phyloP scores from a whole-genome alignment of 1,284 basidiomycete species.

The Puccinia novopanici region DNA sequence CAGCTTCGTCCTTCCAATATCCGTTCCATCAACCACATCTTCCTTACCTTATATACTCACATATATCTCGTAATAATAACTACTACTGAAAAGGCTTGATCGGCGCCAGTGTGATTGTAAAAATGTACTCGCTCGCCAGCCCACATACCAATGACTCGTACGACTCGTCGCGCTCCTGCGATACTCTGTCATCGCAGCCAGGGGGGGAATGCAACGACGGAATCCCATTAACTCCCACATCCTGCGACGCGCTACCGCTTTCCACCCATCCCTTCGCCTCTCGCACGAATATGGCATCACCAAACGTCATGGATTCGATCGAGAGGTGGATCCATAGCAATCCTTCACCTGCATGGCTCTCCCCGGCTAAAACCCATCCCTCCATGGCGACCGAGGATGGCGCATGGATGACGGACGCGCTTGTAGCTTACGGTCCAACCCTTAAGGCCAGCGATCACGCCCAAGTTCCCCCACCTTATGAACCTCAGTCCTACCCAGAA shows the following conservation, averaged over 20 bases:
- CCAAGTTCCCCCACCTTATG: neutral
- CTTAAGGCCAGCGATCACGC: neutral
- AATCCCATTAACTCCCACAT: neutral
- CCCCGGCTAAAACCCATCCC: slow-evolving; percentile 1
- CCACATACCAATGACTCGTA: neutral
- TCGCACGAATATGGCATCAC: neutral
- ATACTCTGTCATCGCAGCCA: neutral
- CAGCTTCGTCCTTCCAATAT: slow-evolving; percentile 16
- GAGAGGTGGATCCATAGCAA: neutral
- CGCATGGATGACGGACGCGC: neutral
- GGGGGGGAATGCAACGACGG: neutral
- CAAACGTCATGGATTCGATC: neutral
- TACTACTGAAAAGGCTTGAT: neutral
- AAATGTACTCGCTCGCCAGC: neutral
- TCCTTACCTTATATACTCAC: neutral
- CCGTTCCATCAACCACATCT: neutral
- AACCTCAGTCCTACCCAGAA: neutral
- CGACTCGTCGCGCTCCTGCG: neutral
- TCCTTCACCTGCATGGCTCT: neutral
- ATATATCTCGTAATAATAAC: neutral
- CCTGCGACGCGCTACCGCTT: neutral
- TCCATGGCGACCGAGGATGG: neutral
- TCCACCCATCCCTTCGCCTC: neutral
- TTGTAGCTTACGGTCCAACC: neutral
- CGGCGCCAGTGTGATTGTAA: neutral